A percentile compares a stretch with the other conserved stretches of the same genome.
Evolutionary conservation across 352 stramenopile species (phyloP).

Genomic region (Phytophthora agathidicida): DNA sequence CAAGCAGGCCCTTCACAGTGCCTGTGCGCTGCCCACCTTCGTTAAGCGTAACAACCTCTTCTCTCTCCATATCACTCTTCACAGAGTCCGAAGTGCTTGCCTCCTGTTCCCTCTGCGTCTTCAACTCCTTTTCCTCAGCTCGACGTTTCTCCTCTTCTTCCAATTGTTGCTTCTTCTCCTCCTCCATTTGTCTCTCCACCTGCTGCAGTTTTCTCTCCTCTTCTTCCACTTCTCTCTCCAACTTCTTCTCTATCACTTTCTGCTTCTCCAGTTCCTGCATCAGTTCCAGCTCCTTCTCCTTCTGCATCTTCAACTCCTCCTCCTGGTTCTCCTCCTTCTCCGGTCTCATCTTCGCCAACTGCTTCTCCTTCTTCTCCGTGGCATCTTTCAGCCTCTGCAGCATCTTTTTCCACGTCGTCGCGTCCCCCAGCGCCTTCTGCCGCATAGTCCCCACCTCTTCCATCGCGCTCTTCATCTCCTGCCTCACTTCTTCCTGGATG

Average conservation of each 20-base stretch:
- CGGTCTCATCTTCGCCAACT: constrained; percentile 5
- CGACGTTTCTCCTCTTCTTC: background rate
- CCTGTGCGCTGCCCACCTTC: background rate
- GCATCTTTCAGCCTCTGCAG: constrained; percentile 16
- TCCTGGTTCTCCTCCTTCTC: constrained; percentile 1
- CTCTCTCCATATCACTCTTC: background rate
- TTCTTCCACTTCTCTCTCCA: background rate
- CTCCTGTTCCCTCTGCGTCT: constrained; percentile 1
- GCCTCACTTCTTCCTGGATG: constrained; percentile 8
- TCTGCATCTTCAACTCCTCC: constrained; percentile 5
- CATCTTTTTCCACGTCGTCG: constrained; percentile 25
- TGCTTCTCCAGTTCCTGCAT: constrained; percentile 17
- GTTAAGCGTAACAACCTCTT: background rate
- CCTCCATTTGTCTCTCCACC: constrained; percentile 3
- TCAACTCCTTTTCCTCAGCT: background rate
- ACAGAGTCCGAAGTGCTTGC: background rate
- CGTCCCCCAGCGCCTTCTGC: constrained; percentile 12
- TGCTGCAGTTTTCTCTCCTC: constrained; percentile 7
- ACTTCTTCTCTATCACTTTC: constrained; percentile 2
- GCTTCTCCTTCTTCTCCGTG: constrained; percentile 26
- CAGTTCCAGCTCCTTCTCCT: constrained; percentile 6
- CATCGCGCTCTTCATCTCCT: constrained; percentile 15
- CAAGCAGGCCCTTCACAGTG: constrained; percentile 13
- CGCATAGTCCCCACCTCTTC: constrained; percentile 14
- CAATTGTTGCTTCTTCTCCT: constrained; percentile 2